Base-by-base conservation (phyloP, 202 grass and related monocot genomes). In the Zoysia matrella region DNA sequence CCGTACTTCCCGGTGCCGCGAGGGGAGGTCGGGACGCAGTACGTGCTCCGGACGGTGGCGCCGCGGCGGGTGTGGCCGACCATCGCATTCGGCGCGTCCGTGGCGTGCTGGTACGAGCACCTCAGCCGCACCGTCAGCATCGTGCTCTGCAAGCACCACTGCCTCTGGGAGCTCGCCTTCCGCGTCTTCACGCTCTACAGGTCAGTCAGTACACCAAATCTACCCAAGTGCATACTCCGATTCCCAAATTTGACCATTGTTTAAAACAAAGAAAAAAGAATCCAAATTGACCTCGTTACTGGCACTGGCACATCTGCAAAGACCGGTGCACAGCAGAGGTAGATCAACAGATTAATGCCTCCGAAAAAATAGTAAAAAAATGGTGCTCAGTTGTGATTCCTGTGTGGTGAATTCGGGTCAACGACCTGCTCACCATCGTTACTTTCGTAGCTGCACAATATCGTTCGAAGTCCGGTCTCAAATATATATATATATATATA, bases 81-180 rank as follows among this genome's bases (percentile, higher is more conserved):
- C 51, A 90, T 98, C 53, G 89, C 90, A 6, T 95, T 98, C 82
- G 95, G 95, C 0, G 92, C 95, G 14, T 98, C 95, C 16, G 89
- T 98, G 30, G 82, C 89, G 48, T 98, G 95, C 84, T 98, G 95
- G 95, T 98, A 98, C 91, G 92, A 98, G 90, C 95, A 98, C 91
- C 89, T 98, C 66, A 87, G 95, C 71, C 86, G 95, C 78, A 84
- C 90, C 55, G 90, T 91, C 64, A 86, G 90, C 91, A 86, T 98
- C 69, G 82, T 98, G 56, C 76, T 98, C 76, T 95, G 92, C 87
- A 98, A 98, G 85, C 86, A 98, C 89, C 95, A 98, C 89, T 81
- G 90, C 45, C 81, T 95, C 72, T 93, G 90, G 95, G 95, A 98
- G 80, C 80, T 91, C 74, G 87, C 87, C 52, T 94, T 98, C 89